Evolutionary conservation across 306 rosid genomes (phyloP).

Genomic region (Luffa acutangula): DNA sequence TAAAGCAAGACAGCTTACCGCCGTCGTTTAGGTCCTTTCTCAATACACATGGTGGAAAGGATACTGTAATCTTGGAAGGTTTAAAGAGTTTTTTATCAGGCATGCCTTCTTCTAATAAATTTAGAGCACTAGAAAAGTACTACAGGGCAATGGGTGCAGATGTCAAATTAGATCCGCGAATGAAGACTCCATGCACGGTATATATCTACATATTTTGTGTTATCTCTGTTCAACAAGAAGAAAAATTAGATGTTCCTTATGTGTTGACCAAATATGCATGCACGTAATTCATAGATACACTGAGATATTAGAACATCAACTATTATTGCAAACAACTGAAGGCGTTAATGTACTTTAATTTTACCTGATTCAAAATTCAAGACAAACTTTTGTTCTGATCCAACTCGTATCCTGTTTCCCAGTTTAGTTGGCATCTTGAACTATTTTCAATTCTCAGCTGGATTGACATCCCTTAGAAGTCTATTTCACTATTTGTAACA

Average conservation of each 20-base stretch:
- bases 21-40: slow-evolving; percentile 89
- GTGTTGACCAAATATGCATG: neutral
- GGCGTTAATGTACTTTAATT: neutral
- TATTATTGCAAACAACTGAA: neutral
- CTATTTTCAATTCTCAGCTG: neutral
- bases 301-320: neutral
- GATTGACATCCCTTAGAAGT: neutral
- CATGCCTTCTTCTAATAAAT: slow-evolving; percentile 43
- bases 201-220: neutral
- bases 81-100: slow-evolving; percentile 69
- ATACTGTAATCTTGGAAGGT: slow-evolving; percentile 51
- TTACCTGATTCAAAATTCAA: neutral
- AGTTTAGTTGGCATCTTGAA: neutral
- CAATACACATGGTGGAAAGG: slow-evolving; percentile 92
- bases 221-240: neutral
- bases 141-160: slow-evolving; percentile 43
- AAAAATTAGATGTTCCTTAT: neutral
- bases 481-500: neutral
- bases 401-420: neutral
- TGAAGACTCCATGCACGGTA: slow-evolving; percentile 96
- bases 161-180: slow-evolving; percentile 55
- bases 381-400: neutral
- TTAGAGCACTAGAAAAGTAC: slow-evolving; percentile 54
- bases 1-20: slow-evolving; percentile 94
- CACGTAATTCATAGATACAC: neutral